Evolutionary conservation across 306 rosid species (phyloP), one percentile per base, ranked within the genome.

Genomic region (Abrus pulchellus): DNA sequence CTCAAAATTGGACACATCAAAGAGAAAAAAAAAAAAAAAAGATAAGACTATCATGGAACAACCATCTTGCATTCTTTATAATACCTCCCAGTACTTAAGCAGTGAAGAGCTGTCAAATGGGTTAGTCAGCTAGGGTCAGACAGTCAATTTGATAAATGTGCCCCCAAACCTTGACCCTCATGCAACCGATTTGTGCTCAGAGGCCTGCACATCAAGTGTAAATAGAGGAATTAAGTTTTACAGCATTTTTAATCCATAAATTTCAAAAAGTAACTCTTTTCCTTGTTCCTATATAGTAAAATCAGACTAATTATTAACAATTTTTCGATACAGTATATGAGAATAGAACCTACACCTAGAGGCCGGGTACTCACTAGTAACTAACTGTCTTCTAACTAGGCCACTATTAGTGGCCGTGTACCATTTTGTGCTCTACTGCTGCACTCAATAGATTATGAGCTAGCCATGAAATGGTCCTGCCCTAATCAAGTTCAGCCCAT

Each of bases 211-310:
- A 3, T 48, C 47, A 1, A 38, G 36, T 9, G 20, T 43, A 20
- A 20, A 41, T 7, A 7, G 14, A 9, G 52, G 13, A 20, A 41
- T 65, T 20, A 7, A 65, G 9, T 65, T 64, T 40, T 20, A 0
- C 14, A 65, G 13, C 9, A 41, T 43, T 1, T 43, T 43, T 12
- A 14, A 9, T 67, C 54, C 38, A 44, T 27, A 67, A 41, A 44
- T 67, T 43, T 60, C 27, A 44, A 9, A 4, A 6, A 29, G 33
- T 29, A 3, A 74, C 53, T 8, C 30, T 60, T n/a, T 75, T 60
- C 70, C 45, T 59, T 27, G 54, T 56, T 56, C 41, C 44, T 74
- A 57, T 56, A 43, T 40, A 65, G 56, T 59, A 28, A 74, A 74
- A n/a, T 5, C 20, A 12, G 33, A 59, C 13, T 7, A 29, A 38